These are phyloP conservation scores for Aspergillus campestris DNA, from an alignment of 495 filamentous ascomycete genomes.

Conservation along the genomic window DNA sequence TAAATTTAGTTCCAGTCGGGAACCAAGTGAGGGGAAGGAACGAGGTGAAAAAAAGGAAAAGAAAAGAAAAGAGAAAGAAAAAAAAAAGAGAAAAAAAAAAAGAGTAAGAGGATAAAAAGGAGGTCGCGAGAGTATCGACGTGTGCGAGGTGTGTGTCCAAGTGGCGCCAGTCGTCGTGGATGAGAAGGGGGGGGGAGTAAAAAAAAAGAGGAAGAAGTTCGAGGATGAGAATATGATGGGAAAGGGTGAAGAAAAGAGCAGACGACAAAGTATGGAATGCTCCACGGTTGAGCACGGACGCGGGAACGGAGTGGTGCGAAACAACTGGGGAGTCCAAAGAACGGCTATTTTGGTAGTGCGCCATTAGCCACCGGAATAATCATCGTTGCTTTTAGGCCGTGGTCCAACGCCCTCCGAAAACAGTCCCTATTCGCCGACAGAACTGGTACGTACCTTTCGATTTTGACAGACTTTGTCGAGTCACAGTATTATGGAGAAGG, in stretches of 20 bases:
- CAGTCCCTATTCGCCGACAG: no score
- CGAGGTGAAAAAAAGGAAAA: conserved; percentile 4
- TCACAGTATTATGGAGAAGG: not conserved
- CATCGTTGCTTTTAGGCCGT: conserved; percentile 13
- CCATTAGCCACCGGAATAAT: conserved; percentile 22
- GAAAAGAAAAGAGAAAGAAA: conserved; percentile 6
- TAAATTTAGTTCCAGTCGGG: conserved; percentile 1
- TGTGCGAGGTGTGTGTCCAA: no score
- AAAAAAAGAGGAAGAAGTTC: conserved; percentile 5
- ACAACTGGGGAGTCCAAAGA: conserved; percentile 14
- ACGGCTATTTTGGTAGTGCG: conserved; percentile 21
- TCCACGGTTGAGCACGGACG: conserved; percentile 18
- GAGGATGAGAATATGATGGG: conserved; percentile 1
- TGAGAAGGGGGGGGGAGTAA: no score
- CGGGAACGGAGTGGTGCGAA: conserved; percentile 19
- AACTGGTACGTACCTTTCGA: no score
- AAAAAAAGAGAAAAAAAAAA: conserved; percentile 7
- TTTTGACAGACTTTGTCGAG: no score
- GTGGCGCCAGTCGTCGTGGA: no score
- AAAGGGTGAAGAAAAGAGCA: conserved; percentile 8
- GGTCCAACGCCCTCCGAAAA: conserved; percentile 9
- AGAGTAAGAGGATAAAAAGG: conserved; percentile 7
- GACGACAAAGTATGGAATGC: conserved; percentile 15
- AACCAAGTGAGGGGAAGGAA: conserved; percentile 1
- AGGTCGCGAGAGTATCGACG: conserved; percentile 3